Conservation (phyloP, 2,329 filamentous ascomycete species). For the Aspergillus thermomutatus region DNA sequence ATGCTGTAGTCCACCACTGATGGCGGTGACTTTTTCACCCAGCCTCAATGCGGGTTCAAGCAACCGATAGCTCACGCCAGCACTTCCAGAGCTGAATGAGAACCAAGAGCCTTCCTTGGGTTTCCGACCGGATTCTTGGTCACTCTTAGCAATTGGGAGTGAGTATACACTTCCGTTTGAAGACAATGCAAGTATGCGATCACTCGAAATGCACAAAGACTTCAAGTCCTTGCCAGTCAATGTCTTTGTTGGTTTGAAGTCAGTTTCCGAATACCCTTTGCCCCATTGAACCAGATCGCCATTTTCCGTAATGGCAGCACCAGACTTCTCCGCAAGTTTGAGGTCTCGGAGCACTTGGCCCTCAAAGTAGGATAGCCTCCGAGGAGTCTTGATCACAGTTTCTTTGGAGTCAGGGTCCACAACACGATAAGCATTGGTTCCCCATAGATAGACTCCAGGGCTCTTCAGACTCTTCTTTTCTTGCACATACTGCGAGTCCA, state of each 20-base stretch:
- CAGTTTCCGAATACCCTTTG: constrained; percentile 64
- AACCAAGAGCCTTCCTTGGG: constrained; percentile 66
- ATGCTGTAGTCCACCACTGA: constrained; percentile 80
- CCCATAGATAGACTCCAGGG: constrained; percentile 92
- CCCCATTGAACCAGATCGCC: constrained; percentile 95
- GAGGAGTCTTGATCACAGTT: constrained; percentile 71
- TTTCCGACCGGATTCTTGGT: constrained; percentile 66
- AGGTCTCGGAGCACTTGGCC: constrained; percentile 79
- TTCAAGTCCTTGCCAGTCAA: constrained; percentile 76
- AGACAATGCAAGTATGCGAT: constrained; percentile 77
- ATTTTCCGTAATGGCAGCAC: constrained; percentile 80
- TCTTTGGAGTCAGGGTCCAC: constrained; percentile 80
- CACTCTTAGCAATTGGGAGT: constrained; percentile 69
- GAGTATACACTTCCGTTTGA: constrained; percentile 78
- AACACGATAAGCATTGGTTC: constrained; percentile 80
- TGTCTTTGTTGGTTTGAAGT: constrained; percentile 64
- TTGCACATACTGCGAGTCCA: constrained; percentile 84
- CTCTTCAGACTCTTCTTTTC: constrained; percentile 77
- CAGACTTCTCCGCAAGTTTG: constrained; percentile 78
- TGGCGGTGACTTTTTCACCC: constrained; percentile 69
- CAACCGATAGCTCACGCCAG: constrained; percentile 66
- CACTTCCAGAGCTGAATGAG: constrained; percentile 64
- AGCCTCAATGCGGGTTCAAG: constrained; percentile 66
- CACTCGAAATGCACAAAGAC: constrained; percentile 72
- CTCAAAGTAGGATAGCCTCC: constrained; percentile 78